Evolutionary conservation across 768 basidiomycete species (phyloP), one percentile per base, ranked within the genome.

Genomic region (Tulasnella sp.): DNA sequence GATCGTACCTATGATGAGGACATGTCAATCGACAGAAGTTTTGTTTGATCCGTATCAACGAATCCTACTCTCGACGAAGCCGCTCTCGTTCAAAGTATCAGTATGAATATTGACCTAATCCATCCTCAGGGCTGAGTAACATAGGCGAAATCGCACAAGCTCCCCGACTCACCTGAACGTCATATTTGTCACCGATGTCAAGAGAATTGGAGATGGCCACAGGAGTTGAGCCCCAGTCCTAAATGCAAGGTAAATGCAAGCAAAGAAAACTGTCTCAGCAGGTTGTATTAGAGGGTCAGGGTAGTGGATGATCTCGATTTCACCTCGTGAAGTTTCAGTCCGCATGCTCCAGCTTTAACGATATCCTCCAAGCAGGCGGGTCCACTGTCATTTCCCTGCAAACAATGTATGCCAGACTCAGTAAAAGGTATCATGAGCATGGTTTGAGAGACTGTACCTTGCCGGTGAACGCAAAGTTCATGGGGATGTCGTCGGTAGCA

Each of bases 51-150:
- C 15, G 34, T 7, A 38, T 5, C 0, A 32, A 26, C 3, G 70
- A 38, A 38, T n/a, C 81, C 44, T 67, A 90, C 91, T 85, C 71
- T 99, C 91, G 4, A 97, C 91, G 68, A 95, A 98, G 1, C 94
- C 95, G 63, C 90, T 91, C 74, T 99, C 96, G 69, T 98, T 98
- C 61, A 98, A 72, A 0, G 95, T 98, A 69, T 98, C 96, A 0
- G 93, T 94, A 68, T 99, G 96, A 41, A 99, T 96, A 70, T 94
- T 93, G 56, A 90, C 81, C 82, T 85, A 30, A 34, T 34, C 24
- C 21, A 9, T 17, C 2, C 42, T 29, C 8, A 51, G 30, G 17
- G n/a, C 15, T 24, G 17, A 24, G 13, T 34, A n/a, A 1, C n/a
- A n/a, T 23, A 23, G 3, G 34, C 48, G 8, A 17, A 3, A 45